These are phyloP conservation scores for Acanthamoeba sp. DNA, from an alignment of 208 protist genomes.

Conservation along the genomic window DNA sequence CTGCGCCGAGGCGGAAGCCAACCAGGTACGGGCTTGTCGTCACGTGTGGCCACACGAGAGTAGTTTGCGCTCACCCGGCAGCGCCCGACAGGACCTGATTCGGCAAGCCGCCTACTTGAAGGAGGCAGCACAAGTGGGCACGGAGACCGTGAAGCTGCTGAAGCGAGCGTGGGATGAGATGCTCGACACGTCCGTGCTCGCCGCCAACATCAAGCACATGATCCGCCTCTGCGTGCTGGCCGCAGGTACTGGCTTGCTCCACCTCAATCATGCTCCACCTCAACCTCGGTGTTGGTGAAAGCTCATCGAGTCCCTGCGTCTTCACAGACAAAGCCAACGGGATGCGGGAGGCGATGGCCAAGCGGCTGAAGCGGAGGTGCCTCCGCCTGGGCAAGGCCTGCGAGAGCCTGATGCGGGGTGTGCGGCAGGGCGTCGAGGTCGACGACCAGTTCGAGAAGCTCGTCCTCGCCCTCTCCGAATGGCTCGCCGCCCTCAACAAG, in stretches of 20 bases:
- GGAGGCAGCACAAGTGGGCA: background rate
- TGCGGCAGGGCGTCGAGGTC: constrained; percentile 3
- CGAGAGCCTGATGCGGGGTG: constrained; percentile 9
- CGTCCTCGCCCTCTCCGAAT: background rate
- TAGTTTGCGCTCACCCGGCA: too few relatives aligned
- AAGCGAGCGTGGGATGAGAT: constrained; percentile 25
- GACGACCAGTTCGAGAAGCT: constrained; percentile 52
- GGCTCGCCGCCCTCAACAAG: background rate
- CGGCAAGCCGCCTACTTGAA: background rate
- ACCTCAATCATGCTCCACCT: background rate
- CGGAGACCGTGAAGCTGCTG: background rate
- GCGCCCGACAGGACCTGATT: constrained; percentile 25
- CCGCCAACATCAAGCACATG: constrained; percentile 44
- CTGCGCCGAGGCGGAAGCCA: background rate
- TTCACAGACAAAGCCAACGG: background rate
- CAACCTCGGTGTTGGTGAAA: too few relatives aligned
- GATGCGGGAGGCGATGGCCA: background rate
- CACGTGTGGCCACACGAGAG: too few relatives aligned
- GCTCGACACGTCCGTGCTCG: constrained; percentile 5
- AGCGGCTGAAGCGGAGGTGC: background rate
- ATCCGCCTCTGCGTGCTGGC: constrained; percentile 12
- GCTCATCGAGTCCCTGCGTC: background rate
- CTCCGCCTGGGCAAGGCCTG: constrained; percentile 3
- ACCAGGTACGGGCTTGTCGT: background rate
- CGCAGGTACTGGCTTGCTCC: background rate